Evolutionary conservation across 768 basidiomycete genomes (phyloP).

Genomic region (Ramaria rubella): DNA sequence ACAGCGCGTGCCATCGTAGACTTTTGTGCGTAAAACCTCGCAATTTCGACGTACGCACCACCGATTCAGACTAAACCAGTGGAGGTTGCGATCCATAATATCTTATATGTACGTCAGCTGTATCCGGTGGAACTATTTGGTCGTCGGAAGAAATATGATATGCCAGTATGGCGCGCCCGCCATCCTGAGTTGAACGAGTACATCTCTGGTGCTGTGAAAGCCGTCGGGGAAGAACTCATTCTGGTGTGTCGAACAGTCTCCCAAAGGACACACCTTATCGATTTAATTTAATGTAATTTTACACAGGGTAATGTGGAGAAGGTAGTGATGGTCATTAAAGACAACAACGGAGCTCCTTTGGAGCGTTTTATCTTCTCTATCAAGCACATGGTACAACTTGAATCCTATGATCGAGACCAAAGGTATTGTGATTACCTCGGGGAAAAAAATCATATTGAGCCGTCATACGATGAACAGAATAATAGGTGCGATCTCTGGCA

Average conservation of each 20-base stretch:
- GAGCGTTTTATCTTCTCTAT: constrained; percentile 88
- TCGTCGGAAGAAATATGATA: constrained; percentile 82
- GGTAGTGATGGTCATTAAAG: constrained; percentile 79
- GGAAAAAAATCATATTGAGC: not conserved
- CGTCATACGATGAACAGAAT: constrained; percentile 38
- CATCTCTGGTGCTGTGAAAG: constrained; percentile 80
- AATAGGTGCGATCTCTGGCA: constrained; percentile 59
- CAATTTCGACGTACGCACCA: not conserved
- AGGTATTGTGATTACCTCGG: constrained; percentile 35
- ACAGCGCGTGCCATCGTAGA: constrained; percentile 8
- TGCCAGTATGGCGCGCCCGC: constrained; percentile 87
- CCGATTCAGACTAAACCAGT: constrained; percentile 40
- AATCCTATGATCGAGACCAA: constrained; percentile 61
- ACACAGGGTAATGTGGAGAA: constrained; percentile 70
- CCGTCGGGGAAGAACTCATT: constrained; percentile 70
- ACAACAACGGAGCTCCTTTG: constrained; percentile 69
- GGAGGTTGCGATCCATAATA: constrained; percentile 88
- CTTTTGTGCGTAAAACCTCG: not conserved
- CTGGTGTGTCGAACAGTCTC: constrained; percentile 33
- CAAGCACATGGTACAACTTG: constrained; percentile 72
- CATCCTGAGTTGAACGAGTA: constrained; percentile 86
- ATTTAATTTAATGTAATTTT: not conserved
- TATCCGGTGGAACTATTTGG: constrained; percentile 88
- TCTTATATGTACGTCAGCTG: constrained; percentile 84
- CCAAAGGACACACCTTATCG: not conserved